These are phyloP conservation scores for Irpex lacteus DNA, from an alignment of 1,284 basidiomycete genomes.

Conservation along the genomic window DNA sequence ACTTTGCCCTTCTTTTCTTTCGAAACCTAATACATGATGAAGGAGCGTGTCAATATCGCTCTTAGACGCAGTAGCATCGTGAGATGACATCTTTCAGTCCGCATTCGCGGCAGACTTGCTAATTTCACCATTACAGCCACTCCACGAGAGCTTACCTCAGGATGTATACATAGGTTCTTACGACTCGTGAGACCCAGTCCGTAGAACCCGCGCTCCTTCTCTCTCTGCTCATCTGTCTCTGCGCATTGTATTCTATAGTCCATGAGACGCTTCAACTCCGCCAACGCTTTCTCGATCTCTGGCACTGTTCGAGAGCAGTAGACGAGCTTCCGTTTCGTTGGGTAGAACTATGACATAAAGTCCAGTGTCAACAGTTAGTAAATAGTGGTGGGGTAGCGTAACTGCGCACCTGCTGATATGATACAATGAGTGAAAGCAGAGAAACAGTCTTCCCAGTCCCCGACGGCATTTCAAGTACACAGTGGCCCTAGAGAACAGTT, in stretches of 20 bases:
- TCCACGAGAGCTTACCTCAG: conserved; percentile 60
- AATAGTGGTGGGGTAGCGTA: not conserved
- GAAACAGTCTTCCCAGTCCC: conserved; percentile 99
- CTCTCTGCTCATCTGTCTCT: conserved; percentile 71
- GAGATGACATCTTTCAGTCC: not conserved
- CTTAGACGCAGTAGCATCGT: not conserved
- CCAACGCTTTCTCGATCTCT: conserved; percentile 98
- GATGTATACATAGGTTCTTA: conserved; percentile 96
- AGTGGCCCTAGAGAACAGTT: conserved; percentile 74
- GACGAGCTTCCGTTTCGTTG: conserved; percentile 90
- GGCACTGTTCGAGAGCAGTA: conserved; percentile 99
- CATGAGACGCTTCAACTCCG: conserved; percentile 95
- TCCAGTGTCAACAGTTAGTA: not conserved
- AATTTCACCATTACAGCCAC: not conserved
- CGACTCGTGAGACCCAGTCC: conserved; percentile 94
- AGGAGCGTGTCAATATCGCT: not conserved
- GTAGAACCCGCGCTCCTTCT: conserved; percentile 81
- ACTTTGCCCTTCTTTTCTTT: conserved; percentile 98
- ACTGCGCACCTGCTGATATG: conserved; percentile 85
- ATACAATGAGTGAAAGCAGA: conserved; percentile 92
- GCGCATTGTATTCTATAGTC: conserved; percentile 77
- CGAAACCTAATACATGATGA: conserved; percentile 57
- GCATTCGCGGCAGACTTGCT: not conserved
- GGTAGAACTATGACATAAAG: conserved; percentile 71
- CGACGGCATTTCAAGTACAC: conserved; percentile 99